phyloP scores from a whole-genome alignment of 306 rosid genomes.

The Prunus mira region DNA sequence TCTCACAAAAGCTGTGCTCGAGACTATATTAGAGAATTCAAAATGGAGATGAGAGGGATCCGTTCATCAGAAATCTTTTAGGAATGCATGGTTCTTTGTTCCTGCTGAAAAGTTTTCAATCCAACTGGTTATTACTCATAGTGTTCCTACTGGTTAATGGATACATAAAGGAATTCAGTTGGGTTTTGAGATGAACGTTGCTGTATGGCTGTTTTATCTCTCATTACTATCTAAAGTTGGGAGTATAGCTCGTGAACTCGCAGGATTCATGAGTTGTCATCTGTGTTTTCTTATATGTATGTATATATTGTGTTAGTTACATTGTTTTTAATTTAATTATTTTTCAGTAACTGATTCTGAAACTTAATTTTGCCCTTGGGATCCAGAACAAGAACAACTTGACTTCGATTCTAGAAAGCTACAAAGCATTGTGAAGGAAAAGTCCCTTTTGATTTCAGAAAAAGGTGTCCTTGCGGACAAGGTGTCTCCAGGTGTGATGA shows the following conservation, averaged over 20 bases:
- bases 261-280: neutral
- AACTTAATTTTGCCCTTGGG: slow-evolving; percentile 2
- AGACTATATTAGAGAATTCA: neutral
- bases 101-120: neutral
- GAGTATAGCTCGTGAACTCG: neutral
- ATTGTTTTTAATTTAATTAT: neutral
- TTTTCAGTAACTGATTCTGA: neutral
- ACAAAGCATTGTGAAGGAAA: slow-evolving; percentile 77
- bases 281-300: neutral
- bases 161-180: neutral
- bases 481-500: slow-evolving; percentile 72
- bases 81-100: neutral
- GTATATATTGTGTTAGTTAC: neutral
- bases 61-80: neutral
- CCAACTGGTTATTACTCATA: neutral
- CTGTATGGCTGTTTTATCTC: neutral
- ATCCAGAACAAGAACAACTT: slow-evolving; percentile 67
- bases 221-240: neutral
- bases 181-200: neutral
- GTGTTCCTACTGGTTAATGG: neutral
- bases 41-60: neutral
- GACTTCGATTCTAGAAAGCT: slow-evolving; percentile 74
- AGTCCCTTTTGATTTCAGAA: slow-evolving; percentile 71
- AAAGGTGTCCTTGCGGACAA: slow-evolving; percentile 69
- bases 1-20: neutral